These are phyloP conservation scores for Citrus mangshanensis DNA, from an alignment of 345 rosid genomes.

Conservation along the genomic window DNA sequence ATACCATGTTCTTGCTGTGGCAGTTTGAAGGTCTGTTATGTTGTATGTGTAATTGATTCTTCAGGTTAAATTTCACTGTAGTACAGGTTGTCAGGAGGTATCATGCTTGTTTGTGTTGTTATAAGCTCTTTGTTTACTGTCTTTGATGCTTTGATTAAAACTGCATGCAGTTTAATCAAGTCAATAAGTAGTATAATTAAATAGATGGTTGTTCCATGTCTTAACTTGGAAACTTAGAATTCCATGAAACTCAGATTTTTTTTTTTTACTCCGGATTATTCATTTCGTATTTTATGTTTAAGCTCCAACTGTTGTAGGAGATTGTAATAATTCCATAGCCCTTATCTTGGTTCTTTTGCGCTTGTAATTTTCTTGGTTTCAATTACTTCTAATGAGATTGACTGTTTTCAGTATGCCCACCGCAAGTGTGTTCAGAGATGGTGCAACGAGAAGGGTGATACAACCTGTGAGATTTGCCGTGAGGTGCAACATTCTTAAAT, in stretches of 20 bases:
- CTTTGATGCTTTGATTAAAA: neutral
- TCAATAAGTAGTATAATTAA: neutral
- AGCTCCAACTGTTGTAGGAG: neutral
- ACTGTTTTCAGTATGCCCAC: conserved; percentile 70
- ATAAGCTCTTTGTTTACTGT: neutral
- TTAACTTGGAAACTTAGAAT: no score
- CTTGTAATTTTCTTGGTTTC: neutral
- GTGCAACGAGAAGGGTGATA: conserved; percentile 87
- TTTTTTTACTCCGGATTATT: no score
- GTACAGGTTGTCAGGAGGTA: neutral
- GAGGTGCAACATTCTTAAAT: conserved; percentile 45
- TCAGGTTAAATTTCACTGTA: neutral
- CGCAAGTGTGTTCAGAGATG: conserved; percentile 80
- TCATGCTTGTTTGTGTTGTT: neutral
- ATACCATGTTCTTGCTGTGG: conserved; percentile 80
- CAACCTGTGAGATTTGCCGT: conserved; percentile 71
- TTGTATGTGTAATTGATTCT: neutral
- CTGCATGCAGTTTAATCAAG: neutral
- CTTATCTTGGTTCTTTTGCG: neutral
- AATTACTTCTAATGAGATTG: neutral
- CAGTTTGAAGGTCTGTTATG: conserved; percentile 68
- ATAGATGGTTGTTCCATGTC: no score
- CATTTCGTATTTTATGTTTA: neutral
- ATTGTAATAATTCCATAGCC: neutral
- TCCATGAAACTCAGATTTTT: no score